A percentile compares a stretch with the other conserved stretches of the same genome.
These are phyloP conservation scores for Phialophora tarda DNA, from an alignment of 2,329 filamentous ascomycete genomes.

Conservation along the genomic window DNA sequence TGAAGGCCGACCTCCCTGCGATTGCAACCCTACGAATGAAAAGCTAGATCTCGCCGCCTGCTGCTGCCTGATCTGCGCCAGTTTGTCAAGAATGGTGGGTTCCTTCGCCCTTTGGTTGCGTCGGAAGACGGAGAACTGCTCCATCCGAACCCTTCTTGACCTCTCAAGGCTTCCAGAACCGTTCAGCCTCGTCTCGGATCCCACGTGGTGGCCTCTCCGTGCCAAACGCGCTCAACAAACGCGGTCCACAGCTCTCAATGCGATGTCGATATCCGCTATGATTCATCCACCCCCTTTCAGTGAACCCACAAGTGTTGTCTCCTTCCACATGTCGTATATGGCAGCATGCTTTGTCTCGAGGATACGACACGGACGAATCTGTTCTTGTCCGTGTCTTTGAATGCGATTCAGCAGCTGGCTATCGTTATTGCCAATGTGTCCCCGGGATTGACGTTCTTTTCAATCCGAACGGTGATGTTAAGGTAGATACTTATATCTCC, in stretches of 20 bases:
- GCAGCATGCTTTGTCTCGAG: slow-evolving; percentile 3
- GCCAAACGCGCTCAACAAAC: slow-evolving; percentile 15
- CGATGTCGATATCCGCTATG: slow-evolving; percentile 17
- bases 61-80: slow-evolving; percentile 9
- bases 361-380: slow-evolving; percentile 20
- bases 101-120: neutral
- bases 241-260: slow-evolving; percentile 12
- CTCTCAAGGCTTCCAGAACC: slow-evolving; percentile 9
- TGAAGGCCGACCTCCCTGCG: neutral
- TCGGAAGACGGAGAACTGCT: slow-evolving; percentile 12
- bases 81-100: neutral
- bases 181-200: slow-evolving; percentile 24
- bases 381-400: slow-evolving; percentile 1
- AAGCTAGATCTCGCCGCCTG: neutral
- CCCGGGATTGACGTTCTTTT: neutral
- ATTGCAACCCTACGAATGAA: slow-evolving; percentile 1
- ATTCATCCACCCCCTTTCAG: slow-evolving; percentile 19
- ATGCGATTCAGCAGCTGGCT: neutral
- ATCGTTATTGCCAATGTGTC: neutral
- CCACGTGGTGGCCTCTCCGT: slow-evolving; percentile 14
- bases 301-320: slow-evolving; percentile 5
- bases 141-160: slow-evolving; percentile 8
- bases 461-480: neutral
- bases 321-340: slow-evolving; percentile 7
- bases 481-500: slow-evolving; percentile 9